Conservation (phyloP, 208 protist genomes). For the Kentomonas sorsogonicus region DNA sequence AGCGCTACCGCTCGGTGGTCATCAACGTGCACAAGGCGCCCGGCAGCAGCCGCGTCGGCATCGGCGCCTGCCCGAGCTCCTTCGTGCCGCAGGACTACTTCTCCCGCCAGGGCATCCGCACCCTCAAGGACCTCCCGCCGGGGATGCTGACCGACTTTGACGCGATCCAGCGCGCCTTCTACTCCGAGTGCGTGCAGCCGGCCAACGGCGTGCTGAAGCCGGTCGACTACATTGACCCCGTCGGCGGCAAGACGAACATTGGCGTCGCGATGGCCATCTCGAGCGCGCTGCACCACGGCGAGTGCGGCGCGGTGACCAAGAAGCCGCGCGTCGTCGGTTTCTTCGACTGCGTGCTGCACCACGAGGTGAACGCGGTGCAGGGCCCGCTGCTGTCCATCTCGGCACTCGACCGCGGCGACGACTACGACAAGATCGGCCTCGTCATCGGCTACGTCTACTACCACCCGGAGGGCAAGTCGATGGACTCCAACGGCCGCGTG, state of each 20-base stretch:
- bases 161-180: constrained; percentile 71
- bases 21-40: constrained; percentile 92
- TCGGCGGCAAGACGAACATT: constrained; percentile 85
- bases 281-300: constrained; percentile 72
- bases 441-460: constrained; percentile 90
- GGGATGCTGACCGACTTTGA: constrained; percentile 78
- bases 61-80: constrained; percentile 85
- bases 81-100: constrained; percentile 90
- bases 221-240: constrained; percentile 69
- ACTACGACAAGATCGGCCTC: constrained; percentile 86
- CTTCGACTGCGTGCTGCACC: constrained; percentile 91
- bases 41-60: constrained; percentile 84
- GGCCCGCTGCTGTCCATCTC: constrained; percentile 91
- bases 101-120: constrained; percentile 71
- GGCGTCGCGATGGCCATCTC: constrained; percentile 84
- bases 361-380: constrained; percentile 86
- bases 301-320: constrained; percentile 86
- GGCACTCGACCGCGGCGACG: constrained; percentile 86
- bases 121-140: constrained; percentile 60
- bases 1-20: constrained; percentile 61
- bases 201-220: constrained; percentile 80
- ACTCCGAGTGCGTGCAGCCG: constrained; percentile 40
- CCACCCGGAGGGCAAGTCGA: constrained; percentile 32
- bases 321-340: constrained; percentile 88
- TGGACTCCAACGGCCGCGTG: constrained; percentile 65